Conservation (phyloP, 192 early-diverging fungal genomes). For the Coemansia sp. region DNA sequence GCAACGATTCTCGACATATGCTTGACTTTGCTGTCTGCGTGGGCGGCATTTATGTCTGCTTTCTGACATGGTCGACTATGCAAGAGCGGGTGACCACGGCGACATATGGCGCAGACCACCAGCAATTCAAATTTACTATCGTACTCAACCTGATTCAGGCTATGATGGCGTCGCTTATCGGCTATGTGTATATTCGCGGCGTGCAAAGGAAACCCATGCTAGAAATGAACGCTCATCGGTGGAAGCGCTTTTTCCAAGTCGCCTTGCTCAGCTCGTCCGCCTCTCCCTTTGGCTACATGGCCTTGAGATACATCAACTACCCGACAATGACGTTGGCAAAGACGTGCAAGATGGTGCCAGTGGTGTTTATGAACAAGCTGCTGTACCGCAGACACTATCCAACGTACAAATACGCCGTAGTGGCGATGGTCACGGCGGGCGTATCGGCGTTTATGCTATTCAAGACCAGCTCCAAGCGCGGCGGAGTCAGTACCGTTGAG, state of each 20-base stretch:
- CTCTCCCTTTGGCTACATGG: conserved; percentile 91
- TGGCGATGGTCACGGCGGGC: conserved; percentile 84
- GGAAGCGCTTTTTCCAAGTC: conserved; percentile 72
- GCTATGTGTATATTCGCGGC: conserved; percentile 70
- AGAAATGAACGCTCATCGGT: conserved; percentile 47
- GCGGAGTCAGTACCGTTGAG: not conserved
- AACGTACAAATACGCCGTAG: conserved; percentile 84
- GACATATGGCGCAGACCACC: conserved; percentile 68
- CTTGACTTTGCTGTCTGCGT: conserved; percentile 70
- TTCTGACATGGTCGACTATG: conserved; percentile 92
- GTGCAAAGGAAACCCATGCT: conserved; percentile 54
- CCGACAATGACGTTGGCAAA: conserved; percentile 96
- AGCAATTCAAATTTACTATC: conserved; percentile 86
- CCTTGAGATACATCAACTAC: conserved; percentile 94
- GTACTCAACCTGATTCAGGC: conserved; percentile 90
- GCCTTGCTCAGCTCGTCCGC: conserved; percentile 74
- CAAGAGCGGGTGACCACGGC: conserved; percentile 92
- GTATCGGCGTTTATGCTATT: conserved; percentile 94
- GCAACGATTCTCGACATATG: conserved; percentile 26
- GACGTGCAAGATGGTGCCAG: conserved; percentile 95
- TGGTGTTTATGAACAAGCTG: conserved; percentile 93
- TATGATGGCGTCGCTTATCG: conserved; percentile 73
- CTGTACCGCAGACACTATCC: conserved; percentile 89
- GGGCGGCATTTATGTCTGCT: conserved; percentile 91
- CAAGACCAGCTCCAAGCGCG: conserved; percentile 52